Conservation (phyloP, 768 basidiomycete species). For the Lentinula detonsa region DNA sequence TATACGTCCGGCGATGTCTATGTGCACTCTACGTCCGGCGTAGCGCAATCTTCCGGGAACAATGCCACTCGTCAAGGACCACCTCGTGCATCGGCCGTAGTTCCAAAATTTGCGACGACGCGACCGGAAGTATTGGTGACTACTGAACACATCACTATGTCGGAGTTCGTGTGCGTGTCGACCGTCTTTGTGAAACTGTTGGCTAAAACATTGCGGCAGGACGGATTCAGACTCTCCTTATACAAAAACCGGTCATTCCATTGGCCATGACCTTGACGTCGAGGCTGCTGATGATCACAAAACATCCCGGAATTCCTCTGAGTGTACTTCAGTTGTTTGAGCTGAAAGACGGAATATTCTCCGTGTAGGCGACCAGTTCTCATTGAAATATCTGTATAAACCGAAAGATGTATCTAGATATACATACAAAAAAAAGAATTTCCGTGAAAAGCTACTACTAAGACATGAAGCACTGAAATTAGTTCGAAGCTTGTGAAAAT, state of each 20-base stretch:
- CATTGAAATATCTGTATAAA: too few species aligned
- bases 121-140: slow-evolving; percentile 50
- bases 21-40: slow-evolving; percentile 37
- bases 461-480: too few species aligned
- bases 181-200: neutral
- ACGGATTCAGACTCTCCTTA: slow-evolving; percentile 1
- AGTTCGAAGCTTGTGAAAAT: neutral
- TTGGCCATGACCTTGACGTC: neutral
- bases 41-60: slow-evolving; percentile 19
- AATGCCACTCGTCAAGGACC: slow-evolving; percentile 26
- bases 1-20: slow-evolving; percentile 42
- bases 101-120: slow-evolving; percentile 23
- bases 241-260: neutral
- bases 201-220: neutral
- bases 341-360: neutral
- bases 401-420: neutral
- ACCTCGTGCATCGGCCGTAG: slow-evolving; percentile 16
- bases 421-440: too few species aligned
- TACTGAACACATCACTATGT: slow-evolving; percentile 56
- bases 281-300: neutral
- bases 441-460: too few species aligned
- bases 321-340: neutral
- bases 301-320: neutral
- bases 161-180: slow-evolving; percentile 42
- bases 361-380: neutral